Conservation (phyloP, 139 green algal species). For the Chlamydomonas asymmetrica region DNA sequence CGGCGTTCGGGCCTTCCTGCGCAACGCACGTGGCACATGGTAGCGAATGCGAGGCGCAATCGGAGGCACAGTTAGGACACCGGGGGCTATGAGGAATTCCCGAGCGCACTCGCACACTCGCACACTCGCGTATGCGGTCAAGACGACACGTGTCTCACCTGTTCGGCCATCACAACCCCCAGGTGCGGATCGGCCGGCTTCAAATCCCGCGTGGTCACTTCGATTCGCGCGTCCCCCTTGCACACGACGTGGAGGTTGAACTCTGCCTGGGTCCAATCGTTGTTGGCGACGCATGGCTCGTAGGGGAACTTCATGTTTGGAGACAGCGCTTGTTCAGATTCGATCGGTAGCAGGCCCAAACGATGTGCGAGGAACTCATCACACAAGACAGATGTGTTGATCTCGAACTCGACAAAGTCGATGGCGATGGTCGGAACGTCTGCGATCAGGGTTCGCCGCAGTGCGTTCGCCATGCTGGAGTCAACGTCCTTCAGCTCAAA, state of each 20-base stretch:
- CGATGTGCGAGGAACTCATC: slow-evolving; percentile 95
- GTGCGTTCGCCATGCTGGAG: slow-evolving; percentile 83
- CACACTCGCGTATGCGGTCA: no score
- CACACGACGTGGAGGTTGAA: no score
- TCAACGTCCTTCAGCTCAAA: slow-evolving; percentile 85
- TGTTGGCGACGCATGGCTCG: slow-evolving; percentile 33
- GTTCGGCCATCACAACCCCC: no score
- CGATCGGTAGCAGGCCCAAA: slow-evolving; percentile 83
- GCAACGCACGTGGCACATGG: no score
- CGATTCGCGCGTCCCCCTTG: no score
- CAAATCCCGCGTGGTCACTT: no score
- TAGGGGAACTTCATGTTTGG: slow-evolving; percentile 51
- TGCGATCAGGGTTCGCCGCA: slow-evolving; percentile 86
- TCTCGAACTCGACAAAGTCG: slow-evolving; percentile 92
- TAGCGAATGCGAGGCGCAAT: no score
- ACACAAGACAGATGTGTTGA: slow-evolving; percentile 90
- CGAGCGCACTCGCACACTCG: no score
- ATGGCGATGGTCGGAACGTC: slow-evolving; percentile 95
- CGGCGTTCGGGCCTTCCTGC: slow-evolving; percentile 28
- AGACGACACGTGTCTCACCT: no score
- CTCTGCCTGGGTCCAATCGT: slow-evolving; percentile 55
- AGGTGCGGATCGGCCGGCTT: no score
- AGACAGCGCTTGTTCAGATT: slow-evolving; percentile 49
- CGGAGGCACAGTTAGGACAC: no score
- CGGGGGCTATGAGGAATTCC: no score